Conservation (phyloP, 371 early-diverging fungal species). For the Mucor piriformis region DNA sequence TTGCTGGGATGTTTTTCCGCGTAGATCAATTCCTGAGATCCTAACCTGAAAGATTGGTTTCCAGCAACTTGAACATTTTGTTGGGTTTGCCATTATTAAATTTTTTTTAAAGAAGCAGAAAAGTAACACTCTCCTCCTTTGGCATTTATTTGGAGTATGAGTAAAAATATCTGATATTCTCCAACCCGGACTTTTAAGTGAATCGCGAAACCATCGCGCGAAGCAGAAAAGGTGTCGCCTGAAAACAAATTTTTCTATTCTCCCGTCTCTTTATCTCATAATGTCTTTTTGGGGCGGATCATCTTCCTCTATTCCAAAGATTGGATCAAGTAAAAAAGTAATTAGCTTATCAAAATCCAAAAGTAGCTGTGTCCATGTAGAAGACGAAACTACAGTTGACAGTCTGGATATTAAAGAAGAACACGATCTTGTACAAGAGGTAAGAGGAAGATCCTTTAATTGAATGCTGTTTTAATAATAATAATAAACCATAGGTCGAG, state of each 20-base stretch:
- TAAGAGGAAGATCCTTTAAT: background rate
- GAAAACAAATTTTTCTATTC: too few species aligned
- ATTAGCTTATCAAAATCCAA: constrained; percentile 6
- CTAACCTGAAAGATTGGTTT: constrained; percentile 7
- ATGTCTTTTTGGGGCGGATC: constrained; percentile 1
- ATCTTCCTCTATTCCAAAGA: constrained; percentile 3
- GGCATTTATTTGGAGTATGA: too few species aligned
- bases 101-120: background rate
- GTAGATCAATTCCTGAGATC: constrained; percentile 5
- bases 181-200: too few species aligned
- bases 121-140: too few species aligned
- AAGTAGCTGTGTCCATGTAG: background rate
- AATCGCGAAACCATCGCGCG: too few species aligned
- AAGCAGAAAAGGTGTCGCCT: too few species aligned
- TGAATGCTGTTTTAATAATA: background rate
- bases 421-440: background rate
- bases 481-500: background rate
- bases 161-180: too few species aligned
- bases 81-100: background rate
- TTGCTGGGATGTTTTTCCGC: background rate
- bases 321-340: constrained; percentile 4
- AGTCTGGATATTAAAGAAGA: background rate
- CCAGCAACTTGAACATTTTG: constrained; percentile 3
- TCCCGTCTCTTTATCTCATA: background rate
- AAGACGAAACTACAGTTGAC: background rate